Evolutionary conservation across 208 protist species (phyloP), one percentile per base, ranked within the genome.

Genomic region (Acanthamoeba culbertsoni): DNA sequence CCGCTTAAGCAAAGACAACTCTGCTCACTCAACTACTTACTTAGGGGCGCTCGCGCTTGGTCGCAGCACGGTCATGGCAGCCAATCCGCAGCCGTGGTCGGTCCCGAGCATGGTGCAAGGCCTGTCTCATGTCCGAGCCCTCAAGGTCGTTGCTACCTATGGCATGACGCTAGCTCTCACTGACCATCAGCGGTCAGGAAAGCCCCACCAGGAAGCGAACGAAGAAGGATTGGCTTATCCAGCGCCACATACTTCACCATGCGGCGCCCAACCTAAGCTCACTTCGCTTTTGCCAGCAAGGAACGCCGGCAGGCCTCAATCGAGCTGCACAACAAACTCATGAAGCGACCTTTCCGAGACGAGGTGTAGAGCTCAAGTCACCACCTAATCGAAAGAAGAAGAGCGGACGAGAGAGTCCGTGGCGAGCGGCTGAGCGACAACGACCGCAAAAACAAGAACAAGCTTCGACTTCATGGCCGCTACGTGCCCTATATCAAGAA

Each of bases 71-170:
- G 84, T 1, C 84, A 91, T 43, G 55, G 28, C 7, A 71, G 59
- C 55, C 53, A 91, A 62, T 71, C 46, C 31, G 84, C 84, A n/a
- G n/a, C n/a, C n/a, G n/a, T n/a, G 0, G 55, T 91, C 16, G 35
- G 84, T 31, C 40, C 84, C 84, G 8, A 37, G 55, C 84, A 43
- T 91, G 53, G 84, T 91, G 84, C 53, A 71, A 35, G 84, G 55
- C 40, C 59, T 91, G 20, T 31, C 48, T 7, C 84, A 91, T 33
- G 59, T 91, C 1, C 35, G 84, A 6, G 84, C 84, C 5, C 53
- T 14, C 33, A 91, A 91, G 59, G 84, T 40, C n/a, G 84, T 91
- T 43, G 84, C 84, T 26, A 91, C 84, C 84, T 91, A 91, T 35
- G 84, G 84, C 31, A 91, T 91, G 84, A 91, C 84, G 31, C 40